Percentiles rank a stretch among this genome's conserved stretches.
phyloP scores from a whole-genome alignment of 2,329 filamentous ascomycete genomes.

The Pyrenochaeta sp. region DNA sequence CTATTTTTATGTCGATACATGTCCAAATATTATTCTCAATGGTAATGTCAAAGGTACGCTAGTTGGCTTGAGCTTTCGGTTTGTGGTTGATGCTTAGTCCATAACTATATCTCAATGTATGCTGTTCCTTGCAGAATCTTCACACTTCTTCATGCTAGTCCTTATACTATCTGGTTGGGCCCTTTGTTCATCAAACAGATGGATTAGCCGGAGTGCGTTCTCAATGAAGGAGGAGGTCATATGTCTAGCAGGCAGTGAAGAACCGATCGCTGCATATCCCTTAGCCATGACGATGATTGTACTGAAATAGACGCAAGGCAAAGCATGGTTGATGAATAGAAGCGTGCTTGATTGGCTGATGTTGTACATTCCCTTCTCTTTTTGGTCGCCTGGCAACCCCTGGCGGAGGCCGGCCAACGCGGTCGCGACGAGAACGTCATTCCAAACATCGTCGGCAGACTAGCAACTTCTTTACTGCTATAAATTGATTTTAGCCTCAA shows the following conservation, averaged over 20 bases:
- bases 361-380: not conserved
- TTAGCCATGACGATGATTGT: not conserved
- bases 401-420: not conserved
- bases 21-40: not conserved
- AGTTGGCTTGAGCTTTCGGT: not conserved
- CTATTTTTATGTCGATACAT: not conserved
- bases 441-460: not conserved
- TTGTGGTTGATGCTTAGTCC: not conserved
- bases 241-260: too few species aligned
- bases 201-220: too few species aligned
- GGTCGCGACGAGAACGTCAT: not conserved
- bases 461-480: not conserved
- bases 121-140: too few species aligned
- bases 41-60: not conserved
- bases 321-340: not conserved
- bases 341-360: not conserved
- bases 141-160: too few species aligned
- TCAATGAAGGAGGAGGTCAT: too few species aligned
- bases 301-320: not conserved
- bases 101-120: too few species aligned
- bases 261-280: too few species aligned
- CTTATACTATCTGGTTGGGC: too few species aligned
- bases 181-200: too few species aligned
- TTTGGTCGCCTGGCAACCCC: not conserved
- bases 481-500: not conserved